A percentile compares a stretch with the other conserved stretches of the same genome.
These are phyloP conservation scores for Cordyceps farinosa DNA, from an alignment of 2,329 filamentous ascomycete genomes.

Conservation along the genomic window DNA sequence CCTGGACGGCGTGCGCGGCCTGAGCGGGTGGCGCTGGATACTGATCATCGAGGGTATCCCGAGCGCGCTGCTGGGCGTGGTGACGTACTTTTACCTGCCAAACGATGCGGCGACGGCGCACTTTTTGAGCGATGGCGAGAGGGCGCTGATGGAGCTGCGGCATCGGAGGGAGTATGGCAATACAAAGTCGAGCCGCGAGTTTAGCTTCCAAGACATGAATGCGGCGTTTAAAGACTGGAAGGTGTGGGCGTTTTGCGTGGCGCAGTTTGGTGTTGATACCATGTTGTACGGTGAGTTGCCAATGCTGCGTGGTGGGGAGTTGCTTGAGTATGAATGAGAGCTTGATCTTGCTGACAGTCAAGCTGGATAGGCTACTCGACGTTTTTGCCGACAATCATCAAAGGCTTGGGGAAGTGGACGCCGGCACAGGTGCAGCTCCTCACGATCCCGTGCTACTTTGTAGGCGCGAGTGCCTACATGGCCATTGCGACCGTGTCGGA, in stretches of 20 bases:
- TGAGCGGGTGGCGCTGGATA: slow-evolving; percentile 70
- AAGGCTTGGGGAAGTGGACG: slow-evolving; percentile 61
- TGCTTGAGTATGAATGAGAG: neutral
- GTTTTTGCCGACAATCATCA: slow-evolving; percentile 76
- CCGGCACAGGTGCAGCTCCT: slow-evolving; percentile 67
- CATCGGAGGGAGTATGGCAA: slow-evolving; percentile 43
- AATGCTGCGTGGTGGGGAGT: neutral
- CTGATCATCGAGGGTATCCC: slow-evolving; percentile 52
- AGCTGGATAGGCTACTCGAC: slow-evolving; percentile 61
- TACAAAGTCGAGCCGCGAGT: slow-evolving; percentile 43
- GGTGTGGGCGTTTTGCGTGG: slow-evolving; percentile 65
- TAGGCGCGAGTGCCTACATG: slow-evolving; percentile 69
- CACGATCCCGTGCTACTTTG: slow-evolving; percentile 73
- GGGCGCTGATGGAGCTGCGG: slow-evolving; percentile 59
- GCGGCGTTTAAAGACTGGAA: slow-evolving; percentile 72
- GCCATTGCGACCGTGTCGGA: slow-evolving; percentile 64
- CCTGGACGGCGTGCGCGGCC: slow-evolving; percentile 63
- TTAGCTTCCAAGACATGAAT: slow-evolving; percentile 58
- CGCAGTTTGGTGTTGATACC: slow-evolving; percentile 69
- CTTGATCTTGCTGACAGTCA: neutral
- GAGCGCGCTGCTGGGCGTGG: slow-evolving; percentile 36
- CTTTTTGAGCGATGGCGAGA: slow-evolving; percentile 55
- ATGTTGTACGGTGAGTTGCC: slow-evolving; percentile 60
- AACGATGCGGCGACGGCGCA: slow-evolving; percentile 50
- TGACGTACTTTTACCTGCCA: slow-evolving; percentile 34